A percentile compares a stretch with the other conserved stretches of the same genome.
These are phyloP conservation scores for Hyphopichia wangnamkhiaoensis DNA, from an alignment of 1,139 yeast genomes.

Conservation along the genomic window DNA sequence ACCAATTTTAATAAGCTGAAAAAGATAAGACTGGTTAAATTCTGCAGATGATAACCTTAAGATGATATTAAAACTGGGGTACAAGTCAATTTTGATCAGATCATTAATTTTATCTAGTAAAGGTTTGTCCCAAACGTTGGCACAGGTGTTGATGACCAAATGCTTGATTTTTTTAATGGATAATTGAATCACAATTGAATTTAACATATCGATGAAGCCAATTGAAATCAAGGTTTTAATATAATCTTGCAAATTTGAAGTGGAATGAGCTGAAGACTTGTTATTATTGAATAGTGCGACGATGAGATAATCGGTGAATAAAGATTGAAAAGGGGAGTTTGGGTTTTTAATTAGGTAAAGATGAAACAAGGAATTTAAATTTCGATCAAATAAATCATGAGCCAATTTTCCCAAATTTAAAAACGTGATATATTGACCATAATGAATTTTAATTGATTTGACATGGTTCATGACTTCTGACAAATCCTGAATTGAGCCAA, in stretches of 20 bases:
- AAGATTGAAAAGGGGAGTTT: neutral
- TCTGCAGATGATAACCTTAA: slow-evolving; percentile 19
- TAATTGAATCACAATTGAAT: slow-evolving; percentile 40
- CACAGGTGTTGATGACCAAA: slow-evolving; percentile 37
- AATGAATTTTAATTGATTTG: slow-evolving; percentile 13
- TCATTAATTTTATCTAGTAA: slow-evolving; percentile 34
- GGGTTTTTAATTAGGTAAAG: slow-evolving; percentile 13
- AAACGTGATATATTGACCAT: slow-evolving; percentile 13
- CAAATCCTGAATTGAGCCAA: slow-evolving; percentile 7
- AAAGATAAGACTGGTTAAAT: slow-evolving; percentile 18
- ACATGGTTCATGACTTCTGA: slow-evolving; percentile 14
- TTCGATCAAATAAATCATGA: slow-evolving; percentile 23
- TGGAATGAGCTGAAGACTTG: neutral
- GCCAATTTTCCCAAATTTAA: slow-evolving; percentile 23
- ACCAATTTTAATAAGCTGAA: slow-evolving; percentile 40
- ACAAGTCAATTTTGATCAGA: slow-evolving; percentile 42
- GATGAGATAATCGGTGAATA: slow-evolving; percentile 1
- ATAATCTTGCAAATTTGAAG: slow-evolving; percentile 4
- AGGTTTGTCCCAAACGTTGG: slow-evolving; percentile 43
- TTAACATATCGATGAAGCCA: slow-evolving; percentile 34
- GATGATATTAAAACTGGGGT: slow-evolving; percentile 36
- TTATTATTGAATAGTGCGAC: neutral
- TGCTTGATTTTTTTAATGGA: slow-evolving; percentile 41
- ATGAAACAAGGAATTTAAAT: slow-evolving; percentile 27
- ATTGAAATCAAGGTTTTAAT: slow-evolving; percentile 19